Evolutionary conservation across 192 early-diverging fungal genomes (phyloP), one percentile per base, ranked within the genome.

Genomic region (Paraglomus occultum): DNA sequence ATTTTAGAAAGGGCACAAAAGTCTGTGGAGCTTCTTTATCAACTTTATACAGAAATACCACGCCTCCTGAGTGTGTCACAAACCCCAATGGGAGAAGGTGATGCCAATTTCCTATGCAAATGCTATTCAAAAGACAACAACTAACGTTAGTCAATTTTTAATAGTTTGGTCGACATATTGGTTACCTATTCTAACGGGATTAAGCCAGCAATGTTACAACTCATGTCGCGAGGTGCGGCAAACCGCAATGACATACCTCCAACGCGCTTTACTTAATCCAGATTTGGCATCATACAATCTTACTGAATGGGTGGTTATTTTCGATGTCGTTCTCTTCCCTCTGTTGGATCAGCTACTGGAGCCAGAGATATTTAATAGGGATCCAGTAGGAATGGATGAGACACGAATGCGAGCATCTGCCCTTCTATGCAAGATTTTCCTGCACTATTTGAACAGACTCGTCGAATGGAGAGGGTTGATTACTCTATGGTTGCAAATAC

Each of bases 241-340:
- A 73, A 79, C 87, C 51, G 92, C 92, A 1, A 85, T 93, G 64
- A 82, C 91, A 0, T 86, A 87, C 49, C 77, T 97, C n/a, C 93
- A 97, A 76, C 82, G 92, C 14, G 84, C 88, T 0, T 72, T 95
- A 15, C 76, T 92, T 0, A 78, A 87, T 20, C 76, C 88, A 11
- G 84, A 91, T 31, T 74, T 81, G 54, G 77, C 78, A 64, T 71
- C 70, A 61, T 71, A 80, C 51, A 75, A 69, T 59, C 54, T 72
- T 58, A 66, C 58, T 12, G 71, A 79, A 67, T 91, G 85, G 84
- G 76, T 85, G 48, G 76, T 87, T 6, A 84, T 85, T 5, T 94
- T 98, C 78, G 90, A 92, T 71, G 88, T 89, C 39, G 91, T 96
- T 14, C 70, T 98, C 61, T 94, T 98, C 77, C 94, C 94, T 42